Conservation (phyloP, 768 basidiomycete genomes). For the Trametes cinnabarina region DNA sequence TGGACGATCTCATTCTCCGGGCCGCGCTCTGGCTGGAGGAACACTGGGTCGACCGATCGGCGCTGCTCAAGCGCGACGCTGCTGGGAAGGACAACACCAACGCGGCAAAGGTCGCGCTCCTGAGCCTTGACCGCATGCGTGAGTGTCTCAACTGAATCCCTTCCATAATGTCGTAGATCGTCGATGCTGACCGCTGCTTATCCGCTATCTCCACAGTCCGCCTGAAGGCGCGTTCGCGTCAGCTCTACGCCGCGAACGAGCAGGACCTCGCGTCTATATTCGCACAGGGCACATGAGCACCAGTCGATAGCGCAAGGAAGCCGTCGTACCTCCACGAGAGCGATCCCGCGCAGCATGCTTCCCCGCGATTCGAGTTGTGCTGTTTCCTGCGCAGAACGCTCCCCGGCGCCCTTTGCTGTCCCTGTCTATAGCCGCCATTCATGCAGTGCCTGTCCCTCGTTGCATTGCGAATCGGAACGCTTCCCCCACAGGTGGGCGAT, state of each 20-base stretch:
- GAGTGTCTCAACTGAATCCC: conserved; percentile 34
- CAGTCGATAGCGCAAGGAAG: background rate
- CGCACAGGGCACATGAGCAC: conserved; percentile 28
- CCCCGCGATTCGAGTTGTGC: background rate
- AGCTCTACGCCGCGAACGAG: conserved; percentile 82
- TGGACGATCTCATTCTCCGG: conserved; percentile 94
- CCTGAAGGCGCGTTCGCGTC: conserved; percentile 83
- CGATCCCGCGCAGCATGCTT: background rate
- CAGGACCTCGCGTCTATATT: conserved; percentile 79
- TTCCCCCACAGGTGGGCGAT: background rate
- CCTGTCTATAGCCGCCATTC: background rate
- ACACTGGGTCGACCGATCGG: conserved; percentile 86
- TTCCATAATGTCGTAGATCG: background rate
- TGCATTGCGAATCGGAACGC: too few species aligned
- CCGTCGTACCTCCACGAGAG: background rate
- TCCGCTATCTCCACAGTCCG: conserved; percentile 53
- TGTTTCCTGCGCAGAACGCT: background rate
- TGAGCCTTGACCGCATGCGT: conserved; percentile 93
- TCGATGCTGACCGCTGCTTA: conserved; percentile 18
- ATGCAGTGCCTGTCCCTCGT: background rate
- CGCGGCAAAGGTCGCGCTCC: conserved; percentile 80
- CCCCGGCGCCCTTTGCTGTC: background rate
- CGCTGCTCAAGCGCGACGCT: conserved; percentile 52
- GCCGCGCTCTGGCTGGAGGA: conserved; percentile 92
- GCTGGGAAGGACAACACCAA: conserved; percentile 38